Evolutionary conservation across 192 early-diverging fungal species (phyloP).

Genomic region (Piromyces sp.): DNA sequence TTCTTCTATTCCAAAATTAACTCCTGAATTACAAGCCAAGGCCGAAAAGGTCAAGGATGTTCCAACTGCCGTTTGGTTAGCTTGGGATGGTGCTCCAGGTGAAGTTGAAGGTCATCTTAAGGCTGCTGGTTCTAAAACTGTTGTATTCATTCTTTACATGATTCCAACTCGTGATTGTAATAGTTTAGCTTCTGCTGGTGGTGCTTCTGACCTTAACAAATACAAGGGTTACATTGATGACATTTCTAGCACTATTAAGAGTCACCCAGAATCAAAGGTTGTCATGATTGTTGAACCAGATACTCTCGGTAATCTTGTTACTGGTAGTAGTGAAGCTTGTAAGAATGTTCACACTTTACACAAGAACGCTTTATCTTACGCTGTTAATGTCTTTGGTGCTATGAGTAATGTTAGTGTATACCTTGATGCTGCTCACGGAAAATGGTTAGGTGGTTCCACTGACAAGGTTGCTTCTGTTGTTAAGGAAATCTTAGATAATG

Average conservation of each 20-base stretch:
- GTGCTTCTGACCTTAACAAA: not conserved
- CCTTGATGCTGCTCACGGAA: slow-evolving; percentile 22
- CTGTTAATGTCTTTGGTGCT: not conserved
- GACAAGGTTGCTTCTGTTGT: not conserved
- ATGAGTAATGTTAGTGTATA: slow-evolving; percentile 12
- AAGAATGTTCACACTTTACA: too few species aligned
- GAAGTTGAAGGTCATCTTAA: not conserved
- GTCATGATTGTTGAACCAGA: too few species aligned
- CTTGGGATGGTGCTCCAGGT: not conserved
- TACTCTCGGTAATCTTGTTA: too few species aligned
- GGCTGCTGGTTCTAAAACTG: too few species aligned
- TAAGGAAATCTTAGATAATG: not conserved
- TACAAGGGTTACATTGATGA: not conserved
- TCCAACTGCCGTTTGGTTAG: not conserved
- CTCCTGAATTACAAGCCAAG: not conserved
- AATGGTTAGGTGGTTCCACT: slow-evolving; percentile 13
- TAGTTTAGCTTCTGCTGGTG: not conserved
- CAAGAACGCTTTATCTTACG: not conserved
- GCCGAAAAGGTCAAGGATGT: not conserved
- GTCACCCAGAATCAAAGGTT: too few species aligned
- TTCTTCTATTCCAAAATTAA: not conserved
- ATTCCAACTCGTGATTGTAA: not conserved
- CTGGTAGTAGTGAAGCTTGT: too few species aligned
- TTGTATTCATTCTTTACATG: too few species aligned
- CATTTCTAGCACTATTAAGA: too few species aligned